Percentiles rank a stretch among this genome's conserved stretches.
phyloP scores from a whole-genome alignment of 768 basidiomycete genomes.

The Tylopilus balloui region DNA sequence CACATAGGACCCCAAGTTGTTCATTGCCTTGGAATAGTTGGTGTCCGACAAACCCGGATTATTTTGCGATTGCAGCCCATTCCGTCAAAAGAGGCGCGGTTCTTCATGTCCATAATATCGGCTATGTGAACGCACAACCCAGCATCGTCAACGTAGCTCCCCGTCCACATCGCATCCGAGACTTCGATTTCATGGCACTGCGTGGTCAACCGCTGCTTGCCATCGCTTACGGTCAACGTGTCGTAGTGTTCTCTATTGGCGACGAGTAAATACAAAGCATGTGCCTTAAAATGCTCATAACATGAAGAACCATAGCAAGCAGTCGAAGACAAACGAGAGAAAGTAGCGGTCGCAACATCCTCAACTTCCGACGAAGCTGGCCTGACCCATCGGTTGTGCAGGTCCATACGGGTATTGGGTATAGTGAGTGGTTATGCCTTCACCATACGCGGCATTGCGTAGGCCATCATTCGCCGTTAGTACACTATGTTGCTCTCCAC shows the following conservation, averaged over 20 bases:
- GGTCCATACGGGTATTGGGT: conserved; percentile 32
- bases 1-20: neutral
- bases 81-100: conserved; percentile 57
- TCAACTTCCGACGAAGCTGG: conserved; percentile 23
- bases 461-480: conserved; percentile 20
- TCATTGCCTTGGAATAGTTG: conserved; percentile 46
- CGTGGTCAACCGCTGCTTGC: conserved; percentile 63
- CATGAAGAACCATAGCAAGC: conserved; percentile 5
- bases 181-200: conserved; percentile 71
- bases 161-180: conserved; percentile 60
- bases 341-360: neutral
- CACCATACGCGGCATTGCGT: conserved; percentile 28
- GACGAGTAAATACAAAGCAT: conserved; percentile 42
- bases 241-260: conserved; percentile 61
- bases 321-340: neutral
- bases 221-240: conserved; percentile 56
- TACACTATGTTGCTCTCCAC: conserved; percentile 35
- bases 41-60: conserved; percentile 71
- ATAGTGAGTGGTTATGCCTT: conserved; percentile 34
- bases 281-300: conserved; percentile 14
- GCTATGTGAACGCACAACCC: conserved; percentile 61
- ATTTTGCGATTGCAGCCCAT: conserved; percentile 71
- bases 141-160: conserved; percentile 53
- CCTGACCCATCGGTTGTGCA: conserved; percentile 22
- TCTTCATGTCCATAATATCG: conserved; percentile 65